Evolutionary conservation across 2,329 filamentous ascomycete genomes (phyloP), one percentile per base, ranked within the genome.

Genomic region (Ophiocordyceps australis): DNA sequence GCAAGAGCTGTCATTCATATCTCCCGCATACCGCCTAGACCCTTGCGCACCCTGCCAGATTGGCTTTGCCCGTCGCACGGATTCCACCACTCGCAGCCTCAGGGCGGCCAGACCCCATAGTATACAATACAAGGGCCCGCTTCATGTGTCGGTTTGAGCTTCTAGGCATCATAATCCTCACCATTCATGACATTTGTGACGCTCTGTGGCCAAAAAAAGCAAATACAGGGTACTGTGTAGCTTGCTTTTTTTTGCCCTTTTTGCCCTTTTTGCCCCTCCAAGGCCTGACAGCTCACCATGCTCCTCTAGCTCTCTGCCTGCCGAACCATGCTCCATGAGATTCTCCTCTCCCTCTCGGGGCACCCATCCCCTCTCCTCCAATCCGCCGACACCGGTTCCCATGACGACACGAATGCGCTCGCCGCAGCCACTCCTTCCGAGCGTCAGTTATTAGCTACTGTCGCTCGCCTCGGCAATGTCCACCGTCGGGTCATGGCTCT

Each of bases 301-400:
- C 10, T 5, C 10, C 14, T 9, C 5, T 22, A 32, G 31, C 16
- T 25, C 10, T 14, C 28, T 29, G 9, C 11, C 27, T 14, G 20
- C 29, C 15, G 26, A 28, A 24, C 38, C 38, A 98, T 98, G 89
- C 79, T 98, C 50, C 89, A 95, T 68, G 89, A 98, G 63, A 82
- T 98, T 57, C 73, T 95, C 52, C 75, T 98, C 52, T 86, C 85
- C 50, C 74, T 95, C 52, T 91, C 85, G 42, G 86, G 89, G 38
- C 81, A 95, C 55, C 77, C 80, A 35, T 94, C 86, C 36, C 77
- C 83, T 38, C 69, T 95, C 45, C 78, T 94, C 56, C 65, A 67
- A 47, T 46, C 55, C 38, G 47, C 57, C 39, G 43, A 52, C 40
- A 50, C 58, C 39, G 57, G 55, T 35, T 46, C 55, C 43, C 50